Percentiles rank a stretch among this genome's conserved stretches.
Conservation (phyloP, 1,139 yeast species). For the Citeromyces hawaiiensis region DNA sequence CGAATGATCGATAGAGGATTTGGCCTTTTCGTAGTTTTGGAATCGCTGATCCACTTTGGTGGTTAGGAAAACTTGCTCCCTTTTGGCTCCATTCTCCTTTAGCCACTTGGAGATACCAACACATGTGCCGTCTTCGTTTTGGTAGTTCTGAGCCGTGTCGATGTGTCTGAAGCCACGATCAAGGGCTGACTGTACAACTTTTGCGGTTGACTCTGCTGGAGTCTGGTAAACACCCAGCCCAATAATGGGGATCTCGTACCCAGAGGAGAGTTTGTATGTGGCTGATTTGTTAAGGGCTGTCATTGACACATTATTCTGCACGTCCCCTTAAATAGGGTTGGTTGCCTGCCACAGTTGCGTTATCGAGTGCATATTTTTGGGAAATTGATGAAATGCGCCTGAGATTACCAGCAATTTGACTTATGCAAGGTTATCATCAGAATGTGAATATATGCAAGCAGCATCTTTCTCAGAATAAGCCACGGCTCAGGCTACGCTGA, state of each 20-base stretch:
- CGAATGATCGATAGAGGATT: conserved; percentile 34
- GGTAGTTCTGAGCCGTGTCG: conserved; percentile 49
- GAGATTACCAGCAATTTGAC: too few species aligned
- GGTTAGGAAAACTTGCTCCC: conserved; percentile 58
- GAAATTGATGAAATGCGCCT: too few species aligned
- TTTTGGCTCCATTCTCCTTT: conserved; percentile 27
- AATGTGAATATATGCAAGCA: too few species aligned
- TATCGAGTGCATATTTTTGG: too few species aligned
- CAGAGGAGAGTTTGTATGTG: conserved; percentile 25
- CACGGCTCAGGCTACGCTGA: too few species aligned
- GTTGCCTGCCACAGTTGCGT: too few species aligned
- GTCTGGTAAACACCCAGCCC: conserved; percentile 42
- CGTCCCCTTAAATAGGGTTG: too few species aligned
- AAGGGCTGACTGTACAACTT: conserved; percentile 32
- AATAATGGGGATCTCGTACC: conserved; percentile 28
- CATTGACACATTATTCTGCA: too few species aligned
- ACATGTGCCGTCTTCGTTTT: conserved; percentile 44
- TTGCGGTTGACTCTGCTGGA: conserved; percentile 43
- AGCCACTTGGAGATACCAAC: conserved; percentile 38
- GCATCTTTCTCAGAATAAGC: too few species aligned
- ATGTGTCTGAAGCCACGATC: conserved; percentile 36
- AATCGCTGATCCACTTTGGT: conserved; percentile 52
- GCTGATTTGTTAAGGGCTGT: too few species aligned
- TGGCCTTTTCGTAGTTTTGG: conserved; percentile 47
- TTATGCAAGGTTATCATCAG: too few species aligned